Evolutionary conservation across 192 early-diverging fungal genomes (phyloP).

Genomic region (Powellomyces hirtus): DNA sequence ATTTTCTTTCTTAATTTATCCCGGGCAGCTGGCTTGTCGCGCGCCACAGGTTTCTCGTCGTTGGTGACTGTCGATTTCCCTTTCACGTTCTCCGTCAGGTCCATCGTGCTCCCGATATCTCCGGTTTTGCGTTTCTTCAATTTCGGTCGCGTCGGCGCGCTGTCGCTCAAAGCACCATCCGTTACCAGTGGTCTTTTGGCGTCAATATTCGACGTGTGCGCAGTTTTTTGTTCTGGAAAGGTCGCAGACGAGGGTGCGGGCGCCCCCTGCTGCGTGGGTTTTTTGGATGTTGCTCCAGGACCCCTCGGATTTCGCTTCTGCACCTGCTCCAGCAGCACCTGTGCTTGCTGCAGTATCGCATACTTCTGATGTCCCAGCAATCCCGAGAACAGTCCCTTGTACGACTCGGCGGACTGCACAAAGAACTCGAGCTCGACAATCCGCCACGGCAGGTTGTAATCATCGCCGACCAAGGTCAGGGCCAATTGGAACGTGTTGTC

Average conservation of each 20-base stretch:
- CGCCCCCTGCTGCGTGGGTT: not conserved
- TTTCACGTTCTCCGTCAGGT: not conserved
- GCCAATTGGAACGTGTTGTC: slow-evolving; percentile 4
- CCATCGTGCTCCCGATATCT: not conserved
- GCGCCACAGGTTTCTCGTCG: not conserved
- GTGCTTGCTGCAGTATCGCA: slow-evolving; percentile 3
- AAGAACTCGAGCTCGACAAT: slow-evolving; percentile 25
- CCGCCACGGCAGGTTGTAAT: slow-evolving; percentile 11
- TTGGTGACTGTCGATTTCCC: not conserved
- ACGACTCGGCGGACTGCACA: slow-evolving; percentile 8
- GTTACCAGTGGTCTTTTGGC: not conserved
- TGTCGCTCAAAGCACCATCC: not conserved
- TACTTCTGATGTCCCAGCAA: slow-evolving; percentile 14
- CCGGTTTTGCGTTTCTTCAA: not conserved
- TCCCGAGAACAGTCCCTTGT: slow-evolving; percentile 2
- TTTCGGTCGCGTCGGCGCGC: not conserved
- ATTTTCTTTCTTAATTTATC: not conserved
- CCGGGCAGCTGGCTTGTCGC: no score
- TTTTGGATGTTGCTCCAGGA: not conserved
- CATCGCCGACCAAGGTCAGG: slow-evolving; percentile 15
- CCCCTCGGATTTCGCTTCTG: slow-evolving; percentile 14
- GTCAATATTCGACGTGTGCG: not conserved
- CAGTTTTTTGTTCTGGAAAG: not conserved
- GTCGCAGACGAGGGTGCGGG: not conserved
- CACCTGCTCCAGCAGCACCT: slow-evolving; percentile 10